Evolutionary conservation across 2,329 filamentous ascomycete species (phyloP).

Genomic region (Aspergillus arachidicola): DNA sequence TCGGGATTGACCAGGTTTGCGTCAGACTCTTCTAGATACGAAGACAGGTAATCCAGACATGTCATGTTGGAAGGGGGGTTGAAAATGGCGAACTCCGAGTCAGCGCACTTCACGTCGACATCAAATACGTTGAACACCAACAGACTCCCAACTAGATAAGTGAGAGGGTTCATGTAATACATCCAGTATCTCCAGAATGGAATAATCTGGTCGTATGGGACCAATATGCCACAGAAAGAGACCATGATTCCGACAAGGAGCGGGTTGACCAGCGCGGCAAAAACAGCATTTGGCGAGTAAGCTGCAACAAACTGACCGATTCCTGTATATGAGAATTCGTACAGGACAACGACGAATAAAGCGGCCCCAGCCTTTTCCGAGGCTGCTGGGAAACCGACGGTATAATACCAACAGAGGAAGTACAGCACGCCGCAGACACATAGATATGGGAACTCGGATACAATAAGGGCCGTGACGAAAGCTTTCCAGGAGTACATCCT

Average conservation of each 20-base stretch:
- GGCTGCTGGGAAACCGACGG: conserved; percentile 55
- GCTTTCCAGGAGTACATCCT: conserved; percentile 76
- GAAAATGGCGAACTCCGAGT: conserved; percentile 29
- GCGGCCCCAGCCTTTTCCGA: conserved; percentile 46
- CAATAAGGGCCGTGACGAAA: conserved; percentile 68
- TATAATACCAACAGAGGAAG: conserved; percentile 73
- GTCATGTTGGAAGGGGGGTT: conserved; percentile 27
- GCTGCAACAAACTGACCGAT: conserved; percentile 81
- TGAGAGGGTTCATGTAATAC: conserved; percentile 34
- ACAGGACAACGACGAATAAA: conserved; percentile 73
- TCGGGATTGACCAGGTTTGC: conserved; percentile 41
- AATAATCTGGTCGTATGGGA: conserved; percentile 32
- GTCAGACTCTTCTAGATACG: conserved; percentile 1
- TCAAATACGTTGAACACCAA: conserved; percentile 29
- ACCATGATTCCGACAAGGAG: conserved; percentile 61
- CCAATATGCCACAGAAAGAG: conserved; percentile 34
- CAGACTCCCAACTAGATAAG: conserved; percentile 33
- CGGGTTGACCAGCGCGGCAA: conserved; percentile 73
- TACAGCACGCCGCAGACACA: conserved; percentile 66
- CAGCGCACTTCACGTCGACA: conserved; percentile 25
- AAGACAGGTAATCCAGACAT: background rate
- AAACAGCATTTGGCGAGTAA: conserved; percentile 66
- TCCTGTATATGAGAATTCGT: conserved; percentile 69
- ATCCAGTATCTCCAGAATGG: conserved; percentile 37
- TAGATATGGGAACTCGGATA: conserved; percentile 71